These are phyloP conservation scores for Triticum aestivum DNA, from an alignment of 176 grass and related monocot species.

Conservation along the genomic window DNA sequence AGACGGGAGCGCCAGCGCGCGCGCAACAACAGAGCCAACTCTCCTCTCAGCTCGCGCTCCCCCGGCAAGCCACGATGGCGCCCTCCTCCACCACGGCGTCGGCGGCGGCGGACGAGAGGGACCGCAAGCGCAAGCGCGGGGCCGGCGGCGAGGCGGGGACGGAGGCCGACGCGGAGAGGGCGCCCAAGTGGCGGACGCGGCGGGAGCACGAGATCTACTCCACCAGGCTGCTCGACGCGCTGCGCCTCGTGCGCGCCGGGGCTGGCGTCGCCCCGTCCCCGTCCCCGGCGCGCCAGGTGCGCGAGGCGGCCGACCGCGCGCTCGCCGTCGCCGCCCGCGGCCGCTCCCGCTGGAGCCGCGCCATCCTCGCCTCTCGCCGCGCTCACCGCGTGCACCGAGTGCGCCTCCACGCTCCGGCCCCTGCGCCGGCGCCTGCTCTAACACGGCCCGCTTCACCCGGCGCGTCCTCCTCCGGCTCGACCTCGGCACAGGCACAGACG, in stretches of 20 bases:
- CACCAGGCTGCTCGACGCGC: slow-evolving; percentile 66
- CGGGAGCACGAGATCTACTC: slow-evolving; percentile 73
- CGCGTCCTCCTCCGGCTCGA: background rate
- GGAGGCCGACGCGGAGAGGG: background rate
- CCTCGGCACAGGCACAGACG: too few species aligned
- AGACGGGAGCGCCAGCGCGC: background rate
- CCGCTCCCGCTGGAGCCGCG: slow-evolving; percentile 70
- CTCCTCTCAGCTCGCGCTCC: background rate
- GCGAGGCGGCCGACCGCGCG: slow-evolving; percentile 64
- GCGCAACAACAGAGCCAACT: background rate
- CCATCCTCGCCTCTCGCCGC: slow-evolving; percentile 49
- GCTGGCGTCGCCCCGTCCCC: background rate
- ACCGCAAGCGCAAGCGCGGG: slow-evolving; percentile 37
- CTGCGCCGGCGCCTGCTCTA: background rate
- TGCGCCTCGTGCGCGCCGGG: slow-evolving; percentile 44
- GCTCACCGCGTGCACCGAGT: slow-evolving; percentile 4
- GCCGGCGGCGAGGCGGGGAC: background rate
- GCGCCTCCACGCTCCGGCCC: background rate
- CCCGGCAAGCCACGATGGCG: background rate
- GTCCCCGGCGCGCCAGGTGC: slow-evolving; percentile 30
- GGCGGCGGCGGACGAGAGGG: background rate
- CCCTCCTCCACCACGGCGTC: background rate
- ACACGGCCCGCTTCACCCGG: background rate
- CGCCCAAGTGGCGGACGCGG: slow-evolving; percentile 50
- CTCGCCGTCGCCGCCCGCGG: slow-evolving; percentile 65